These are phyloP conservation scores for Pneumocystis canis DNA, from an alignment of 1,139 yeast species.

Conservation along the genomic window DNA sequence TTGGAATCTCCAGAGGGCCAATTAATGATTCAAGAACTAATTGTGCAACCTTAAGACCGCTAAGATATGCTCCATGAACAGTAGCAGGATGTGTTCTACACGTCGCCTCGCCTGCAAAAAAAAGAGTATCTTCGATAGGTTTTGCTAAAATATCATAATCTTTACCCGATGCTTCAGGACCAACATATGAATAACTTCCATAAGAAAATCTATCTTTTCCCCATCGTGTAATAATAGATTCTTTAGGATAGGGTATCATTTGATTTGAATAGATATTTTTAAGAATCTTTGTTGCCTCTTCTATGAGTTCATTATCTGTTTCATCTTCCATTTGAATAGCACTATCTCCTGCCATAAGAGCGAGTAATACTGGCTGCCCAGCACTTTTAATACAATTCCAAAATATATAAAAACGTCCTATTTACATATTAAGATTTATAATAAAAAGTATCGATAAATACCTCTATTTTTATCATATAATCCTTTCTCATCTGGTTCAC, in stretches of 20 bases:
- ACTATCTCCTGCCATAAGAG: constrained; percentile 29
- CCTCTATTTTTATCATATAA: constrained; percentile 16
- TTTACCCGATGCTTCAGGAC: constrained; percentile 30
- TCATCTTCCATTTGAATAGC: constrained; percentile 24
- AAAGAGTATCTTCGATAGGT: constrained; percentile 24
- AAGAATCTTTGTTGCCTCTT: constrained; percentile 24
- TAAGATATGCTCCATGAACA: constrained; percentile 32
- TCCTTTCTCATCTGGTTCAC: constrained; percentile 14
- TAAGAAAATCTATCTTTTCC: constrained; percentile 29
- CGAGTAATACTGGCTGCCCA: constrained; percentile 28
- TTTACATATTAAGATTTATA: constrained; percentile 11
- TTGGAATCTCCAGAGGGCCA: constrained; percentile 29
- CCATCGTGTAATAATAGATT: constrained; percentile 32
- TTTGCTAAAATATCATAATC: constrained; percentile 31
- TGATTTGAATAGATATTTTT: constrained; percentile 20
- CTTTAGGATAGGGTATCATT: constrained; percentile 22
- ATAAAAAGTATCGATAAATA: constrained; percentile 12
- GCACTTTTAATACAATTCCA: constrained; percentile 27
- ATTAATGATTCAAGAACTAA: constrained; percentile 29
- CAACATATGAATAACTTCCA: constrained; percentile 32
- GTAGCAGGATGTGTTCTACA: constrained; percentile 31
- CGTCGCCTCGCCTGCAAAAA: constrained; percentile 35
- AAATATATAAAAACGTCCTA: constrained; percentile 30
- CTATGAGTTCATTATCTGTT: constrained; percentile 25
- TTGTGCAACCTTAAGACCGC: constrained; percentile 31